Conservation (phyloP, 148 eudicot species). For the Rhododendron williamsianum region DNA sequence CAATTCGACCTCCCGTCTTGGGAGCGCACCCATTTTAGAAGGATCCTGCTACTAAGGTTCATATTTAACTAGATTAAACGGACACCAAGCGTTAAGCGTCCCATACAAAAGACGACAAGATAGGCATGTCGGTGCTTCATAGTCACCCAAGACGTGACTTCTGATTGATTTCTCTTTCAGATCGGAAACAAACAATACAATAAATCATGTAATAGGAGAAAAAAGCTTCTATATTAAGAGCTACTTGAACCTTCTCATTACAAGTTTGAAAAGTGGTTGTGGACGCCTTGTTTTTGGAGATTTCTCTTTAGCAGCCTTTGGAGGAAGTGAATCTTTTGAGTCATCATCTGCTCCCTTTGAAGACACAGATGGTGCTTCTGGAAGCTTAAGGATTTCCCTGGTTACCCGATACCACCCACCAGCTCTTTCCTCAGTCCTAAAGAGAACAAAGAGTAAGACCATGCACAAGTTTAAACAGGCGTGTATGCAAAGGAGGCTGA, state of each 20-base stretch:
- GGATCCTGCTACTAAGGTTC: background rate
- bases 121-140: background rate
- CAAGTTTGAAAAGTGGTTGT: conserved; percentile 93
- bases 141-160: background rate
- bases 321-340: conserved; percentile 48
- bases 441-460: conserved; percentile 12
- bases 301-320: conserved; percentile 75
- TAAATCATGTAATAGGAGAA: background rate
- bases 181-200: background rate
- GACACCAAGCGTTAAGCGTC: background rate
- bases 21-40: too few relatives aligned
- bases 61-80: background rate
- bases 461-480: background rate
- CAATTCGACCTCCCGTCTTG: too few relatives aligned
- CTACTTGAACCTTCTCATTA: conserved; percentile 78
- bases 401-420: conserved; percentile 96
- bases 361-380: conserved; percentile 79
- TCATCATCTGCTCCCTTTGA: conserved; percentile 63
- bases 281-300: conserved; percentile 78
- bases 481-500: background rate
- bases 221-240: background rate
- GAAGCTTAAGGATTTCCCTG: conserved; percentile 88
- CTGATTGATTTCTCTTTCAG: background rate
- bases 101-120: background rate
- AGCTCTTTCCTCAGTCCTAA: conserved; percentile 93